A percentile compares a stretch with the other conserved stretches of the same genome.
These are phyloP conservation scores for Allomyces arbusculus DNA, from an alignment of 192 early-diverging fungal genomes.

Conservation along the genomic window DNA sequence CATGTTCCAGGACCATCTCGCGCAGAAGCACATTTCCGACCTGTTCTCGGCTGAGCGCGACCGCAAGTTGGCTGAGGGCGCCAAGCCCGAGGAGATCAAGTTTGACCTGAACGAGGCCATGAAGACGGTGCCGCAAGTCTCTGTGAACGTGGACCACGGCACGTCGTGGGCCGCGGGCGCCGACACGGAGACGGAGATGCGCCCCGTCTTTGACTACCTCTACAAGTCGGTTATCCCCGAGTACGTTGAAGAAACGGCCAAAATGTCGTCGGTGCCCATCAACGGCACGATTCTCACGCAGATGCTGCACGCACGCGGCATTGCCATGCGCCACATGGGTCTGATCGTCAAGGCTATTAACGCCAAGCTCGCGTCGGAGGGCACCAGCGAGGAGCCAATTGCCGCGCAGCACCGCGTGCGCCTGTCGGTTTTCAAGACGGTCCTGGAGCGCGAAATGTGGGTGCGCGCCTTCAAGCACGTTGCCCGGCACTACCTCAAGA, in stretches of 20 bases:
- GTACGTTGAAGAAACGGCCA: constrained; percentile 7
- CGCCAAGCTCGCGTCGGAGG: constrained; percentile 20
- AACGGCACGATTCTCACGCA: constrained; percentile 57
- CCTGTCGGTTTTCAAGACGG: constrained; percentile 16
- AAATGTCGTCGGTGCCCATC: constrained; percentile 43
- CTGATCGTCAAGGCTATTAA: constrained; percentile 44
- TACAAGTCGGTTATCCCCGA: constrained; percentile 22
- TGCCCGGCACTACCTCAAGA: constrained; percentile 41
- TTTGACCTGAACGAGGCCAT: constrained; percentile 7
- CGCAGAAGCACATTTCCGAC: constrained; percentile 35
- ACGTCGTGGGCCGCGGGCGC: constrained; percentile 6
- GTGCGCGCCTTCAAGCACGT: constrained; percentile 69
- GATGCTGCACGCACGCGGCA: constrained; percentile 77
- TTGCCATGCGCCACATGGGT: constrained; percentile 95
- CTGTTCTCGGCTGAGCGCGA: constrained; percentile 10
- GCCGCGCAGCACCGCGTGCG: neutral
- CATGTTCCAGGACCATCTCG: constrained; percentile 60
- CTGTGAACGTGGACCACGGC: neutral
- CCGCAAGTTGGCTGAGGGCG: constrained; percentile 10
- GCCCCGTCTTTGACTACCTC: constrained; percentile 25
- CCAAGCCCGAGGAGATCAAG: constrained; percentile 8
- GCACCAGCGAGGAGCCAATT: neutral
- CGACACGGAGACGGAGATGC: constrained; percentile 6
- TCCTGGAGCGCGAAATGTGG: constrained; percentile 74
- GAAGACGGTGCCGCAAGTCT: neutral